Evolutionary conservation across 768 basidiomycete species (phyloP).

Genomic region (Macrolepiota albuminosa): DNA sequence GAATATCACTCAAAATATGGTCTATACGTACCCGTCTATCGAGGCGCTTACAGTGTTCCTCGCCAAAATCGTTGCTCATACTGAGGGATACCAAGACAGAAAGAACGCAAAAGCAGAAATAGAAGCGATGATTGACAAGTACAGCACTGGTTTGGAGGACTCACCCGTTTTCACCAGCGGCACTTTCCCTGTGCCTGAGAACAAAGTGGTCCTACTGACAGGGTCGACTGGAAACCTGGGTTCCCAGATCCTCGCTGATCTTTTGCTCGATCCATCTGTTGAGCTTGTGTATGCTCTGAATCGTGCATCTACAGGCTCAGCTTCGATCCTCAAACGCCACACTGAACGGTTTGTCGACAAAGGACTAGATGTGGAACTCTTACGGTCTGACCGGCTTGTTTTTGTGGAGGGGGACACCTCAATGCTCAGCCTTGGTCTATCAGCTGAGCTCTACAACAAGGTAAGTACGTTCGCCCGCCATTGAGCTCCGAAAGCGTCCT

Average conservation of each 20-base stretch:
- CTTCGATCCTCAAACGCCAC: conserved; percentile 14
- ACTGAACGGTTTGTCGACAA: conserved; percentile 19
- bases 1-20: conserved; percentile 23
- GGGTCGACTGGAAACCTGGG: conserved; percentile 20
- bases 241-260: conserved; percentile 12
- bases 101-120: conserved; percentile 6
- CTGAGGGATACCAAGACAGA: background rate
- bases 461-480: conserved; percentile 6
- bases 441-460: conserved; percentile 14
- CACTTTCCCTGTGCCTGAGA: background rate
- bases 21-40: conserved; percentile 26
- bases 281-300: conserved; percentile 15
- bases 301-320: conserved; percentile 7
- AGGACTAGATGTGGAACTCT: conserved; percentile 22
- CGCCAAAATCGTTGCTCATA: conserved; percentile 6
- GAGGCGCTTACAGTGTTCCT: conserved; percentile 18
- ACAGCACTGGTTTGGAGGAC: conserved; percentile 17
- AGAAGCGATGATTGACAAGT: conserved; percentile 35
- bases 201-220: conserved; percentile 13
- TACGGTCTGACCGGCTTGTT: conserved; percentile 26
- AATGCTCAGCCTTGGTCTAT: conserved; percentile 24
- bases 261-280: conserved; percentile 11
- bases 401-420: conserved; percentile 29
- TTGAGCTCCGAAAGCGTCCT: too few relatives aligned
- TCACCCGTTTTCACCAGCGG: background rate